Conservation (phyloP, 2,329 filamentous ascomycete genomes). For the Penicillium freii region DNA sequence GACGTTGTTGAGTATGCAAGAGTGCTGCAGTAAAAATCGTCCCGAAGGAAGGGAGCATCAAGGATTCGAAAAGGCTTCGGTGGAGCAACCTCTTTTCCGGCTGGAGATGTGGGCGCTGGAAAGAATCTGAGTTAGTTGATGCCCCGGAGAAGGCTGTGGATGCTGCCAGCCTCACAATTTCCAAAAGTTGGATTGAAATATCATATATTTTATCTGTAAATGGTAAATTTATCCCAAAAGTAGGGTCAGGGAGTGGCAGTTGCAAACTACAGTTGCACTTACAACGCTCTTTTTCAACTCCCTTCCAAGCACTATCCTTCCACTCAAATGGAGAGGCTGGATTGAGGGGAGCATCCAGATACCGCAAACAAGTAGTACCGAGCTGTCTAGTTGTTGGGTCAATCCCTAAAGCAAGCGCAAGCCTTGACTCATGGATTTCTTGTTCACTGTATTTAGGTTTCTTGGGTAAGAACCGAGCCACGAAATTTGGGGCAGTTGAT, state of each 20-base stretch:
- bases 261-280: constrained; percentile 23
- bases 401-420: constrained; percentile 79
- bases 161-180: neutral
- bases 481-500: constrained; percentile 66
- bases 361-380: constrained; percentile 51
- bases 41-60: constrained; percentile 82
- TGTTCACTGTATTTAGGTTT: constrained; percentile 58
- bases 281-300: constrained; percentile 33
- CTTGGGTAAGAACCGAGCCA: constrained; percentile 55
- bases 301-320: constrained; percentile 42
- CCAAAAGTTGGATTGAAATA: neutral
- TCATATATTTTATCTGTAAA: constrained; percentile 1
- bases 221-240: constrained; percentile 6
- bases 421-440: constrained; percentile 67
- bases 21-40: constrained; percentile 93
- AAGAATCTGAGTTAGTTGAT: constrained; percentile 19
- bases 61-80: constrained; percentile 79
- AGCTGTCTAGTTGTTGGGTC: constrained; percentile 68
- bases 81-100: constrained; percentile 55
- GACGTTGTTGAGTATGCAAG: constrained; percentile 77
- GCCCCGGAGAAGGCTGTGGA: neutral
- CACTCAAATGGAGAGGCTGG: constrained; percentile 36
- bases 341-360: constrained; percentile 23
- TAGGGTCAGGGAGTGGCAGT: neutral
- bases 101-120: constrained; percentile 23